Evolutionary conservation across 164 flowering plant species (phyloP).

Genomic region (Dillenia turbinata): DNA sequence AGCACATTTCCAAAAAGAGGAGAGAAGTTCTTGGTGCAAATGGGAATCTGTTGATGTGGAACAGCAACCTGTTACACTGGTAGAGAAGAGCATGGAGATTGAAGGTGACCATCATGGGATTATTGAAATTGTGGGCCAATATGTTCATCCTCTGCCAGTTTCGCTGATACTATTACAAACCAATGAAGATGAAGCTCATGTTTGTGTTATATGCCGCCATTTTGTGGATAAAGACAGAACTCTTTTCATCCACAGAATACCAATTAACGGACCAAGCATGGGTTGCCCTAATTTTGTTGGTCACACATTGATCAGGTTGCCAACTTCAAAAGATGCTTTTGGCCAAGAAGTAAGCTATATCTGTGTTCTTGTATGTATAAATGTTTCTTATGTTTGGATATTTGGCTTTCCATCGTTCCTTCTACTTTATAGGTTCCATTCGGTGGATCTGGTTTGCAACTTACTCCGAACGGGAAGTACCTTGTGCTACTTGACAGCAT

Average conservation of each 20-base stretch:
- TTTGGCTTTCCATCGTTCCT: constrained; percentile 2
- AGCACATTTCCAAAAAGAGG: constrained; percentile 11
- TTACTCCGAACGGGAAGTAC: constrained; percentile 66
- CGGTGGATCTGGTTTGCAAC: constrained; percentile 57
- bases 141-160: constrained; percentile 63
- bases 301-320: constrained; percentile 44
- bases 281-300: constrained; percentile 76
- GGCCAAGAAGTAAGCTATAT: constrained; percentile 50
- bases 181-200: constrained; percentile 33
- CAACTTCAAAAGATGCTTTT: constrained; percentile 24
- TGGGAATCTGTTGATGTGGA: constrained; percentile 19
- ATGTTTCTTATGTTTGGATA: constrained; percentile 1
- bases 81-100: constrained; percentile 10
- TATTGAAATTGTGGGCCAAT: constrained; percentile 62
- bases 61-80: constrained; percentile 1
- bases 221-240: constrained; percentile 30
- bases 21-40: constrained; percentile 6
- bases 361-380: background rate
- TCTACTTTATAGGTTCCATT: constrained; percentile 37
- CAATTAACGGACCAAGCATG: constrained; percentile 22
- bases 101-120: constrained; percentile 23
- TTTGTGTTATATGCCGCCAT: constrained; percentile 68
- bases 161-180: constrained; percentile 39
- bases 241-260: constrained; percentile 61
- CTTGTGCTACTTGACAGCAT: constrained; percentile 60